Evolutionary conservation across 805 yeast species (phyloP).

Genomic region (Ogataea siamensis): DNA sequence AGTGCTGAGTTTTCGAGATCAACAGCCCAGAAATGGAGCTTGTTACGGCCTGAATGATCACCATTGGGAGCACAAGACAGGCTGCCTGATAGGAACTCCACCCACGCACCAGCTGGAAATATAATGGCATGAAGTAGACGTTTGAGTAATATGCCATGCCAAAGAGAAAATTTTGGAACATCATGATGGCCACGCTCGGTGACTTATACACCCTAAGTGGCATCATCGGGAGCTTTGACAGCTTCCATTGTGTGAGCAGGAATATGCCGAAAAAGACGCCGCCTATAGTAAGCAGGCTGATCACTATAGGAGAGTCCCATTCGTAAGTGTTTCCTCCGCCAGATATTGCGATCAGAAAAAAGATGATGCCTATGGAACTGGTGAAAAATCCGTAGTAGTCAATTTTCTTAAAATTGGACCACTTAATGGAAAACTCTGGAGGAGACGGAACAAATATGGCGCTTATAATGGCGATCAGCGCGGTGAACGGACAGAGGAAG

Average conservation of each 20-base stretch:
- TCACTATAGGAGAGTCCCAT: conserved; percentile 50
- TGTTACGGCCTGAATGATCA: conserved; percentile 40
- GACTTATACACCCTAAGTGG: conserved; percentile 45
- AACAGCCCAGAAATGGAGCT: conserved; percentile 46
- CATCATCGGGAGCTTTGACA: conserved; percentile 52
- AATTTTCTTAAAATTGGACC: conserved; percentile 42
- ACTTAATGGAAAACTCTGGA: conserved; percentile 30
- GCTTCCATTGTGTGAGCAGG: conserved; percentile 47
- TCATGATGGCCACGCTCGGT: conserved; percentile 35
- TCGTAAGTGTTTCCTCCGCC: conserved; percentile 60
- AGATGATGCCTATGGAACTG: conserved; percentile 45
- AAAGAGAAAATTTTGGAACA: conserved; percentile 42
- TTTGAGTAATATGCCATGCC: conserved; percentile 49
- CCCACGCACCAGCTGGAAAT: conserved; percentile 46
- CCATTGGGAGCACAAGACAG: conserved; percentile 42
- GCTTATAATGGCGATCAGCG: conserved; percentile 33
- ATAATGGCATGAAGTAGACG: conserved; percentile 47
- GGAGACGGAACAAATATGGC: conserved; percentile 37
- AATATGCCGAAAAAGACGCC: conserved; percentile 41
- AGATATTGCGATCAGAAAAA: conserved; percentile 53
- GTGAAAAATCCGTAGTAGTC: conserved; percentile 54
- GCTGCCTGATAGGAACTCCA: conserved; percentile 40
- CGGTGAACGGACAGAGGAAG: conserved; percentile 42
- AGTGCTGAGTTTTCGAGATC: conserved; percentile 44
- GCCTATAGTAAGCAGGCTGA: conserved; percentile 43